Evolutionary conservation across 495 filamentous ascomycete species (phyloP), one percentile per base, ranked within the genome.

Genomic region (Podospora anserina): DNA sequence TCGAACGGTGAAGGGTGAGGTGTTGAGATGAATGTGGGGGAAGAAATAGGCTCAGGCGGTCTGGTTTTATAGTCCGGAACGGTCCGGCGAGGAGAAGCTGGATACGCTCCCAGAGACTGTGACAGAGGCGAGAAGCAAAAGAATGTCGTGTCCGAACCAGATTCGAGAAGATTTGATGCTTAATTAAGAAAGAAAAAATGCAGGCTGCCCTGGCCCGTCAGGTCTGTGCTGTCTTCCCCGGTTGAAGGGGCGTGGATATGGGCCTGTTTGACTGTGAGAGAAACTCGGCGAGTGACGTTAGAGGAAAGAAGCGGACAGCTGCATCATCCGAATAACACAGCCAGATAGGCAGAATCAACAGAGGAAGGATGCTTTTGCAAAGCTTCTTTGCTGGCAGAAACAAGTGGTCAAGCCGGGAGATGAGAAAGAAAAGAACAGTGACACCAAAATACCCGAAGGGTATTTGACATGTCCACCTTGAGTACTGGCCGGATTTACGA

Each of bases 61-160:
- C 55, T 53, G 64, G 19, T 64, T 67, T 70, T 68, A 68, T 72
- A 72, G 44, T 60, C 55, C 59, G 39, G 39, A 49, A 13, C 5
- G 13, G 39, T 49, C 39, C 39, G 39, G 39, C 39, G 15, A 49
- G 39, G 9, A 13, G 39, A 3, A 49, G 2, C 15, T 49, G 39
- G 39, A 16, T 49, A 11, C 39, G 39, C 9, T 49, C 9, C 15
- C 6, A 16, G 13, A 16, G 15, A 49, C 18, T n/a, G n/a, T 7
- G 23, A 23, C 16, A 58, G n/a, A 58, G 67, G 70, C 71, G 63
- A 72, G 68, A 64, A 54, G 67, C 23, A 63, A 34, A 63, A 56
- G 63, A 74, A 70, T 78, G 78, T 80, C 81, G 81, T 82, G 81
- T 78, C 79, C 75, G 75, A 69, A 79, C 74, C 67, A 77, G 76